These are phyloP conservation scores for Earliella scabrosa DNA, from an alignment of 1,284 basidiomycete genomes.

Conservation along the genomic window DNA sequence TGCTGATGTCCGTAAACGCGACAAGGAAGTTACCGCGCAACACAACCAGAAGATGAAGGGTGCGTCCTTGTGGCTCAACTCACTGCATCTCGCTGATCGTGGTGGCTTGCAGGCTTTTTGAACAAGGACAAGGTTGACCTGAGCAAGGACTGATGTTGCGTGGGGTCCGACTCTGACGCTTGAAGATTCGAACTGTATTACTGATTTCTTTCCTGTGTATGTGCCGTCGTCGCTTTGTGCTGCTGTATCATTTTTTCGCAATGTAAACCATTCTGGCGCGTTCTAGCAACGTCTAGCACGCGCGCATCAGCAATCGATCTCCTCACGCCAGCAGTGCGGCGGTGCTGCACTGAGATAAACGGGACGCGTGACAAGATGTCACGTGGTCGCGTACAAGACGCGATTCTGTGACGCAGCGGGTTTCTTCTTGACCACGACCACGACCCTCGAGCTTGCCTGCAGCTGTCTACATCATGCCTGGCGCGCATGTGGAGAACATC, in stretches of 20 bases:
- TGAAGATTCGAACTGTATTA: not conserved
- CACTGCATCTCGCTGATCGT: too few relatives aligned
- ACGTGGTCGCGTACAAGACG: conserved; percentile 16
- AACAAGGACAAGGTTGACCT: conserved; percentile 40
- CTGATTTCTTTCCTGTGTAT: not conserved
- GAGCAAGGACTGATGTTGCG: conserved; percentile 5
- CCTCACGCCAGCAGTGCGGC: not conserved
- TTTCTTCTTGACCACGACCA: not conserved
- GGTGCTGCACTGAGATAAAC: not conserved
- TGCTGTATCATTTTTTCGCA: not conserved
- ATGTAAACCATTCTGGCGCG: not conserved
- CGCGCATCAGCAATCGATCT: not conserved
- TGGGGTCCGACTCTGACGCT: not conserved
- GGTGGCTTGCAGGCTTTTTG: conserved; percentile 46
- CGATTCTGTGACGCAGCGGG: not conserved
- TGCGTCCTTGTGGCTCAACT: conserved; percentile 27
- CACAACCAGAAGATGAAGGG: conserved; percentile 79
- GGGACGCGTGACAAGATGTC: conserved; percentile 6
- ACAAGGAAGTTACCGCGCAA: conserved; percentile 66
- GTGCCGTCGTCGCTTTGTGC: not conserved
- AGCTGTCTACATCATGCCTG: too few relatives aligned
- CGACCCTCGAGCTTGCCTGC: too few relatives aligned
- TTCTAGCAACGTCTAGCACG: not conserved
- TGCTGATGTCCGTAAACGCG: conserved; percentile 55
- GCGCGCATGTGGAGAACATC: too few relatives aligned